phyloP scores from a whole-genome alignment of 768 basidiomycete species.

The Aureoboletus auriporus region DNA sequence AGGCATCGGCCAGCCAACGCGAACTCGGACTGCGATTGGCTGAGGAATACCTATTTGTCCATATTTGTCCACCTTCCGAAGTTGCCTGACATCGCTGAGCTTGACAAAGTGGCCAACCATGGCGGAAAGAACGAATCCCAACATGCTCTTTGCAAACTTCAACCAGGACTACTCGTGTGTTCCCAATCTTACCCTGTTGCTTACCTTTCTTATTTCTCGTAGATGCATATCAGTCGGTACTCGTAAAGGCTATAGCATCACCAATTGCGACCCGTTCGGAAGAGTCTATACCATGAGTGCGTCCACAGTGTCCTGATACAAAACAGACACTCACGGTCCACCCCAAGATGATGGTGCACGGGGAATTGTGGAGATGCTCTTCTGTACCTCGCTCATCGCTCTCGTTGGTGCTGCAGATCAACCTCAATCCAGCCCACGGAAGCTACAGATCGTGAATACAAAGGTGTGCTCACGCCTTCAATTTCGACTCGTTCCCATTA shows the following conservation, averaged over 20 bases:
- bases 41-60: constrained; percentile 7
- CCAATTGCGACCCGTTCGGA: constrained; percentile 97
- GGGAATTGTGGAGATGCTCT: constrained; percentile 98
- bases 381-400: constrained; percentile 97
- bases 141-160: constrained; percentile 88
- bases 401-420: constrained; percentile 95
- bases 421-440: constrained; percentile 84
- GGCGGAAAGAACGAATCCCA: constrained; percentile 39
- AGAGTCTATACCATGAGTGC: constrained; percentile 91
- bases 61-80: constrained; percentile 17
- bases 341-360: constrained; percentile 82
- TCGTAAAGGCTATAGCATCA: constrained; percentile 92
- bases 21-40: constrained; percentile 1
- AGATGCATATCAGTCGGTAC: constrained; percentile 94
- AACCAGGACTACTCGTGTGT: constrained; percentile 95
- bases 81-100: neutral
- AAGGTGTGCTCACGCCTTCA: constrained; percentile 56
- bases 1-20: neutral
- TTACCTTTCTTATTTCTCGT: constrained; percentile 2
- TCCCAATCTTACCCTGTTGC: neutral
- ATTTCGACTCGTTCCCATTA: constrained; percentile 2
- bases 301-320: constrained; percentile 29
- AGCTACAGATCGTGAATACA: constrained; percentile 97
- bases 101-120: constrained; percentile 20
- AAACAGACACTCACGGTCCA: neutral